Evolutionary conservation across 768 basidiomycete genomes (phyloP), one percentile per base, ranked within the genome.

Genomic region (Termitomyces sp.): DNA sequence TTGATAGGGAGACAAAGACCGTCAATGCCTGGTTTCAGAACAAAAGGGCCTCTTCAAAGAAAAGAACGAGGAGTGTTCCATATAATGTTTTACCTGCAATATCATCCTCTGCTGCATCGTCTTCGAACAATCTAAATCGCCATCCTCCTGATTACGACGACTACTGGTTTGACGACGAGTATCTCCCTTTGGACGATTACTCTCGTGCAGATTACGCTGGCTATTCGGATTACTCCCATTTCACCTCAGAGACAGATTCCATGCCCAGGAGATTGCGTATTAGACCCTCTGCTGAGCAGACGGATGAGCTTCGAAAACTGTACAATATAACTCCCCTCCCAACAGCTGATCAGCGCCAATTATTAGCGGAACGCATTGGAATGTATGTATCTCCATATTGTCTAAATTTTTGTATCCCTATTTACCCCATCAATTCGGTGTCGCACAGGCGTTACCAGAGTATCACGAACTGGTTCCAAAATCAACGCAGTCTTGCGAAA

Each of bases 1-100:
- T 47, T 28, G 54, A 38, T 58, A 91, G 90, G 86, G 87, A 90
- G 69, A 85, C 83, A 70, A 91, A 91, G 79, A 89, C 87, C 2
- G 88, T 91, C 67, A 88, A 88, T 68, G 87, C 90, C 14, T 91
- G 88, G 86, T 92, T 91, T 72, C 89, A 91, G 74, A 91, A 91
- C 69, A 91, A 90, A 76, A 80, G 90, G 55, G 89, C 90, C 6
- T 90, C 88, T 13, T 84, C 82, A 64, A 91, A 90, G 79, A 91
- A 91, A 72, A 80, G 75, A 70, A 80, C 78, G 68, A 76, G 68
- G 60, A 54, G 62, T 41, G 64, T 67, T 60, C 64, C 67, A 49
- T 65, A 63, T 54, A 76, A 72, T 63, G 66, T 59, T 62, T 70
- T 55, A 58, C 73, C 59, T 66, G 70, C 70, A 65, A 75, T 67